phyloP scores from a whole-genome alignment of 768 basidiomycete genomes.

The Russula virescens region DNA sequence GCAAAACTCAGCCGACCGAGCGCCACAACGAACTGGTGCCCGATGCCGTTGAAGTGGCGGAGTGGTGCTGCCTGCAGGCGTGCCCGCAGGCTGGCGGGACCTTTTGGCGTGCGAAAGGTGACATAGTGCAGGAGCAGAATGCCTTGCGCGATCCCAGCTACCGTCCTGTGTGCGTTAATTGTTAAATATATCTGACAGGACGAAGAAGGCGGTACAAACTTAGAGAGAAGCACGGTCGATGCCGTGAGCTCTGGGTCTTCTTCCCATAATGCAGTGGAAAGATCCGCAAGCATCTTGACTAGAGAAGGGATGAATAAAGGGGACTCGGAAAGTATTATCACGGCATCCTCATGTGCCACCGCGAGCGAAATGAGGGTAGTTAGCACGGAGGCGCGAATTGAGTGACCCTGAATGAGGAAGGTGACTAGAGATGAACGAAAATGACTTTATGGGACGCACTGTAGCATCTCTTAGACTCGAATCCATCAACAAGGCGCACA shows the following conservation, averaged over 20 bases:
- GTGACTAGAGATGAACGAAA: background rate
- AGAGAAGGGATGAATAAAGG: constrained; percentile 59
- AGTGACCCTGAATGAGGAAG: constrained; percentile 30
- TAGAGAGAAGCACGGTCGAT: constrained; percentile 33
- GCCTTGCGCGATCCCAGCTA: constrained; percentile 47
- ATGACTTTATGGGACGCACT: constrained; percentile 19
- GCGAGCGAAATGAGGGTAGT: constrained; percentile 39
- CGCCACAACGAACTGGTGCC: constrained; percentile 68
- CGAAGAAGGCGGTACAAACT: constrained; percentile 31
- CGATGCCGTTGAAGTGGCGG: constrained; percentile 54
- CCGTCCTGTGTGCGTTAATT: constrained; percentile 35
- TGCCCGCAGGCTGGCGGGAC: constrained; percentile 42
- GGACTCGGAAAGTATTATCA: constrained; percentile 41
- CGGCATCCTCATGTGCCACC: constrained; percentile 36
- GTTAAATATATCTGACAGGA: constrained; percentile 8
- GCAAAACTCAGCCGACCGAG: constrained; percentile 72
- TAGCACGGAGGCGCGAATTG: constrained; percentile 35
- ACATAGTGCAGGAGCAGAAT: constrained; percentile 60
- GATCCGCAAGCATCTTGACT: constrained; percentile 46
- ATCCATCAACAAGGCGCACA: constrained; percentile 29
- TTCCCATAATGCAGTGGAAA: constrained; percentile 61
- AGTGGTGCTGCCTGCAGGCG: constrained; percentile 51
- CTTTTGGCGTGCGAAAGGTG: constrained; percentile 41
- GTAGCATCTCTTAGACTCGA: constrained; percentile 22
- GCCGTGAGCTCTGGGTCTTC: constrained; percentile 43